These are phyloP conservation scores for Chytriomyces sp. DNA, from an alignment of 192 early-diverging fungal genomes.

Conservation along the genomic window DNA sequence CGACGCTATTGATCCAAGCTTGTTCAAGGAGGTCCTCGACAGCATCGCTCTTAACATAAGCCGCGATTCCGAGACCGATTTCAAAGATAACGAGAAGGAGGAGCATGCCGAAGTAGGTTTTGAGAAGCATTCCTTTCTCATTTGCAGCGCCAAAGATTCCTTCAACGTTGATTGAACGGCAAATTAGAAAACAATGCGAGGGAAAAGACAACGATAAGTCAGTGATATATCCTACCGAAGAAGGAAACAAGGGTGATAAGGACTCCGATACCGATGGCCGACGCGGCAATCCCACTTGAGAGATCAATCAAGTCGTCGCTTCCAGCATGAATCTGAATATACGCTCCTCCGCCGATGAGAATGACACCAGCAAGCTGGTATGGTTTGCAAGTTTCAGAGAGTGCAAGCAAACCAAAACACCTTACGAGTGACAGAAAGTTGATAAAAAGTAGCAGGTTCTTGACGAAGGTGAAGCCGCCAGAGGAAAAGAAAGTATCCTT, in stretches of 20 bases:
- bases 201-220: neutral
- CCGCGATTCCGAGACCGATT: constrained; percentile 53
- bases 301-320: constrained; percentile 44
- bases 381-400: constrained; percentile 3
- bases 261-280: constrained; percentile 53
- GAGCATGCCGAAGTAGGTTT: constrained; percentile 61
- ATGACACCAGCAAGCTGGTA: constrained; percentile 60
- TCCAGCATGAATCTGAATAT: constrained; percentile 40
- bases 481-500: constrained; percentile 52
- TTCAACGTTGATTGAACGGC: neutral
- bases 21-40: constrained; percentile 70
- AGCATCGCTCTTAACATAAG: constrained; percentile 50
- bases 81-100: constrained; percentile 56
- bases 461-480: constrained; percentile 55
- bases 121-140: constrained; percentile 64
- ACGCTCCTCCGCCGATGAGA: constrained; percentile 54
- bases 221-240: constrained; percentile 38
- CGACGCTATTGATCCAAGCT: constrained; percentile 70
- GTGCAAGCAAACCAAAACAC: neutral
- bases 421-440: constrained; percentile 61
- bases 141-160: constrained; percentile 60
- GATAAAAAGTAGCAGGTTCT: constrained; percentile 57
- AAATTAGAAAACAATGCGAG: neutral
- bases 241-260: constrained; percentile 57
- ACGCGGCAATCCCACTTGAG: constrained; percentile 39